Conservation (phyloP, 2,329 filamentous ascomycete genomes). For the Lecanicillium sp. region DNA sequence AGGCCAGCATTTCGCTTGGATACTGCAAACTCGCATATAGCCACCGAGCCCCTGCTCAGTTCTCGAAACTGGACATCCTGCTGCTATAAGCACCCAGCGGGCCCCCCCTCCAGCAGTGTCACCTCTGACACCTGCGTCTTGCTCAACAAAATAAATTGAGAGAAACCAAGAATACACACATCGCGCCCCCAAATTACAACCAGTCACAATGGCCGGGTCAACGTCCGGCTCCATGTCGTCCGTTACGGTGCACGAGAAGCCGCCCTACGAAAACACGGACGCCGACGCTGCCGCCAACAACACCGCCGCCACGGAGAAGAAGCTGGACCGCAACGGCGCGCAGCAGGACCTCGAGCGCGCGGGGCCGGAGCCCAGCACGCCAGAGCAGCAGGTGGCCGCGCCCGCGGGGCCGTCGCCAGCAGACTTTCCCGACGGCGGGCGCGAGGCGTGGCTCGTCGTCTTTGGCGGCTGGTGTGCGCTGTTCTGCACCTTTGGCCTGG, state of each 20-base stretch:
- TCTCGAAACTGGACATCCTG: no score
- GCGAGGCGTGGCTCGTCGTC: conserved; percentile 52
- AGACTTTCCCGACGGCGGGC: conserved; percentile 55
- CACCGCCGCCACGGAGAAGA: neutral
- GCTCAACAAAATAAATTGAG: no score
- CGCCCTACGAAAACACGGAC: conserved; percentile 1
- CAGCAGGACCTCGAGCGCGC: neutral
- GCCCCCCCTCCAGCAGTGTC: no score
- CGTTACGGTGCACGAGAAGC: conserved; percentile 21
- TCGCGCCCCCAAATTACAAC: neutral
- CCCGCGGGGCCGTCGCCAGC: conserved; percentile 29
- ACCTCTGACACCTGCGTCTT: no score
- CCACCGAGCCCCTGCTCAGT: no score
- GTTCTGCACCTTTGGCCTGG: conserved; percentile 39
- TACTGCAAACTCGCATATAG: no score
- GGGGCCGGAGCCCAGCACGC: neutral
- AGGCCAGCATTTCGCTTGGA: no score
- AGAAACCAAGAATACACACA: no score
- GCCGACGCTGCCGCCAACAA: neutral
- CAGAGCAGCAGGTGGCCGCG: conserved; percentile 12
- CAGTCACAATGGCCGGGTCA: conserved; percentile 20
- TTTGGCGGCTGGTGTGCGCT: conserved; percentile 38
- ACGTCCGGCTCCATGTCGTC: conserved; percentile 21
- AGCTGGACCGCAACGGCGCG: neutral
- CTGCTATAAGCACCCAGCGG: no score